phyloP scores from a whole-genome alignment of 345 rosid species.

The Excoecaria cochinchinensis region DNA sequence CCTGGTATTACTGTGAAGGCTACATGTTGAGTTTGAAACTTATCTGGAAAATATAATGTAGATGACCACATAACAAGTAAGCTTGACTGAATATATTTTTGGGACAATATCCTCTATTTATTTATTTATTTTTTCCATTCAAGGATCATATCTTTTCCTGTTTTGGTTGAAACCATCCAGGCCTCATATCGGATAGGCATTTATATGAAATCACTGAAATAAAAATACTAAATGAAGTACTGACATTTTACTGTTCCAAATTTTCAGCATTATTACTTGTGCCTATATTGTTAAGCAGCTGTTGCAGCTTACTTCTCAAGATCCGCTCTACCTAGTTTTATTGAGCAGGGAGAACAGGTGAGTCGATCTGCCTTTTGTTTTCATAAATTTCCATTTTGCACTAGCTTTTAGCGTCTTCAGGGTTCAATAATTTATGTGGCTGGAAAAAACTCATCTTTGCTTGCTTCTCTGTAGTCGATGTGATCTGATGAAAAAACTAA shows the following conservation, averaged over 20 bases:
- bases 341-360: constrained; percentile 52
- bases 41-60: background rate
- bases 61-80: background rate
- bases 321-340: constrained; percentile 68
- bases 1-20: background rate
- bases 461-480: background rate
- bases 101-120: background rate
- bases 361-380: constrained; percentile 4
- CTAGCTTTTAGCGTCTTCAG: background rate
- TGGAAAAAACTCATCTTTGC: background rate
- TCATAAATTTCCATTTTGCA: background rate
- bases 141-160: no score
- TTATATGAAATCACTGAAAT: background rate
- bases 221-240: background rate
- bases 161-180: no score
- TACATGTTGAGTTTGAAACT: background rate
- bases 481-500: background rate
- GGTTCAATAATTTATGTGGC: background rate
- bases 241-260: constrained; percentile 8
- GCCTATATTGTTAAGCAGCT: constrained; percentile 60
- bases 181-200: background rate
- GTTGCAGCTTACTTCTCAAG: constrained; percentile 51
- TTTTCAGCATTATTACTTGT: constrained; percentile 67
- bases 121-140: no score
- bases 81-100: background rate